Evolutionary conservation across 257 asterid species (phyloP).

Genomic region (Solanum boliviense): DNA sequence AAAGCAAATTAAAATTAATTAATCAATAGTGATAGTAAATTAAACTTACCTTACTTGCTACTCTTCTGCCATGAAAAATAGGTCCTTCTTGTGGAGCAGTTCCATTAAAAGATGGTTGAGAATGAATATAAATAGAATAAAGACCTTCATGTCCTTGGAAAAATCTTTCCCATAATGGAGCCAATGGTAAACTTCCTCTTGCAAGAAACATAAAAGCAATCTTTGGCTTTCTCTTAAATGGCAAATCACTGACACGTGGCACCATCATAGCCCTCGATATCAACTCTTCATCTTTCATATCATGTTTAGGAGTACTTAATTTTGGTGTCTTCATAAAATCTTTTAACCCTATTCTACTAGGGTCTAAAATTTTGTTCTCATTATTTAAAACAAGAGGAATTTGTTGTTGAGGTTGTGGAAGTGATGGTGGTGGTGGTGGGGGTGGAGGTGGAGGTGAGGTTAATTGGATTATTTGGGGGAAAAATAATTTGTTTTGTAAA

Average conservation of each 20-base stretch:
- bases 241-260: slow-evolving; percentile 17
- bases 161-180: slow-evolving; percentile 69
- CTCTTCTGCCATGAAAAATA: slow-evolving; percentile 45
- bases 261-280: slow-evolving; percentile 73
- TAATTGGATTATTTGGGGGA: neutral
- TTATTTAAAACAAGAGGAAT: neutral
- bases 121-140: slow-evolving; percentile 52
- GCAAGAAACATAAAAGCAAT: slow-evolving; percentile 75
- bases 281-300: slow-evolving; percentile 57
- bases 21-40: neutral
- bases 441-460: neutral
- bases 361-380: neutral
- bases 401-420: neutral
- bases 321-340: slow-evolving; percentile 15
- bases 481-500: neutral
- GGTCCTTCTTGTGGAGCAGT: slow-evolving; percentile 19
- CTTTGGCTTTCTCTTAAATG: slow-evolving; percentile 40
- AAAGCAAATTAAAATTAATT: neutral
- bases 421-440: neutral
- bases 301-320: slow-evolving; percentile 18
- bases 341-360: slow-evolving; percentile 6
- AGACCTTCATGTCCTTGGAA: slow-evolving; percentile 44
- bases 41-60: slow-evolving; percentile 58
- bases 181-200: slow-evolving; percentile 49
- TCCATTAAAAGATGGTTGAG: slow-evolving; percentile 37